Conservation (phyloP, 75 land plant species). For the Sequoia sempervirens region DNA sequence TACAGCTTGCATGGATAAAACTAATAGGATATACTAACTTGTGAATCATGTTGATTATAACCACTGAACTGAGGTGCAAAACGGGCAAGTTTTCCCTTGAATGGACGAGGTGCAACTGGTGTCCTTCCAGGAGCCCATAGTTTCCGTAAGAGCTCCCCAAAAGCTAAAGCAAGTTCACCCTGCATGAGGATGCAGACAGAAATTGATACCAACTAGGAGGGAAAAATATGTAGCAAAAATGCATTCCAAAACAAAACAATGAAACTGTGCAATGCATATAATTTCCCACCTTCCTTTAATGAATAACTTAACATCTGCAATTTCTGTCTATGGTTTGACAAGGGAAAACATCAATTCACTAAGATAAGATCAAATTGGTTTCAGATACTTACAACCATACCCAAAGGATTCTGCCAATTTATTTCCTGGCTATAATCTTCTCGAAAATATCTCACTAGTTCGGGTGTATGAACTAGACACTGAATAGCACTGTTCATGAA, state of each 20-base stretch:
- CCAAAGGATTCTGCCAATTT: conserved; percentile 78
- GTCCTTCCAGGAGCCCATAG: conserved; percentile 70
- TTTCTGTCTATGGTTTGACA: not conserved
- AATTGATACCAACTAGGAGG: not conserved
- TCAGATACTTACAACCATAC: conserved; percentile 73
- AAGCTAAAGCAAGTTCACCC: conserved; percentile 91
- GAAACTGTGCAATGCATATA: not conserved
- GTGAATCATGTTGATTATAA: conserved; percentile 88
- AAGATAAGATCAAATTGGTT: conserved; percentile 1
- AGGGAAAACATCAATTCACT: not conserved
- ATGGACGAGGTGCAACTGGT: conserved; percentile 69
- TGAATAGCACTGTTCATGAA: conserved; percentile 96
- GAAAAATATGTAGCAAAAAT: not conserved
- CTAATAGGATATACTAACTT: conserved; percentile 26
- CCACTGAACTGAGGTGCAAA: conserved; percentile 95
- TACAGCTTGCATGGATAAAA: not conserved
- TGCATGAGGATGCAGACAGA: conserved; percentile 18
- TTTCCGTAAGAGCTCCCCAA: conserved; percentile 81
- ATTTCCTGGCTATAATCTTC: conserved; percentile 82
- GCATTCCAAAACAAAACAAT: not conserved
- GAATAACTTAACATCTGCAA: not conserved
- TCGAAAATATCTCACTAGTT: conserved; percentile 69
- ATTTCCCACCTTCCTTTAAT: not conserved
- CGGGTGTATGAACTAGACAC: conserved; percentile 89
- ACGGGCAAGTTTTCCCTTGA: conserved; percentile 71